These are phyloP conservation scores for Sporisorium graminicola DNA, from an alignment of 1,284 basidiomycete genomes.

Conservation along the genomic window DNA sequence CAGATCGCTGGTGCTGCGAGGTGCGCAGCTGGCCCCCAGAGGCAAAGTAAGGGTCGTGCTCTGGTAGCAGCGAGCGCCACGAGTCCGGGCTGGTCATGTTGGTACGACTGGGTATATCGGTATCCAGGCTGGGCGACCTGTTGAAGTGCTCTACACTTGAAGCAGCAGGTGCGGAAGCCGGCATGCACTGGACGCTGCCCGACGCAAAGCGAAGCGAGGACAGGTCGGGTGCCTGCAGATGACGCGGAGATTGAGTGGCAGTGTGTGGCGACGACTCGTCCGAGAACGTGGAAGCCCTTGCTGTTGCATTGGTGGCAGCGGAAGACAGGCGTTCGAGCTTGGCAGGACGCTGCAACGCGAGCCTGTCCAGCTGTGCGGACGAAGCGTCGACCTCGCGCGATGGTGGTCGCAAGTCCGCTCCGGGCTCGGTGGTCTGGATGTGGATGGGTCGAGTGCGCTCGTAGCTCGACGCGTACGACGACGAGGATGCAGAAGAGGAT, in stretches of 20 bases:
- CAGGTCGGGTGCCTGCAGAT: slow-evolving; percentile 10
- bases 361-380: slow-evolving; percentile 18
- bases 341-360: slow-evolving; percentile 39
- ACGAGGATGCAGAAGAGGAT: not conserved
- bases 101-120: slow-evolving; percentile 11
- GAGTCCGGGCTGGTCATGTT: slow-evolving; percentile 54
- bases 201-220: slow-evolving; percentile 14
- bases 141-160: not conserved
- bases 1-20: slow-evolving; percentile 13
- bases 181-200: not conserved
- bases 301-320: slow-evolving; percentile 36
- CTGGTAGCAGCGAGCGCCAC: slow-evolving; percentile 56
- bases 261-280: slow-evolving; percentile 33
- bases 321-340: slow-evolving; percentile 43
- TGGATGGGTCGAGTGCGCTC: slow-evolving; percentile 6
- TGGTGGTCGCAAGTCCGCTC: slow-evolving; percentile 13
- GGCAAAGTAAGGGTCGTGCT: slow-evolving; percentile 59
- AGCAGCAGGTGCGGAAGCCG: not conserved
- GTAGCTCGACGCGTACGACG: not conserved
- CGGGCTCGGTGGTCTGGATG: slow-evolving; percentile 1
- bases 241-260: slow-evolving; percentile 23
- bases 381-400: slow-evolving; percentile 11
- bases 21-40: slow-evolving; percentile 28
- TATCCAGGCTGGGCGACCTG: slow-evolving; percentile 16
- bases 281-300: slow-evolving; percentile 16